These are phyloP conservation scores for Coleophoma cylindrospora DNA, from an alignment of 2,329 filamentous ascomycete species.

Conservation along the genomic window DNA sequence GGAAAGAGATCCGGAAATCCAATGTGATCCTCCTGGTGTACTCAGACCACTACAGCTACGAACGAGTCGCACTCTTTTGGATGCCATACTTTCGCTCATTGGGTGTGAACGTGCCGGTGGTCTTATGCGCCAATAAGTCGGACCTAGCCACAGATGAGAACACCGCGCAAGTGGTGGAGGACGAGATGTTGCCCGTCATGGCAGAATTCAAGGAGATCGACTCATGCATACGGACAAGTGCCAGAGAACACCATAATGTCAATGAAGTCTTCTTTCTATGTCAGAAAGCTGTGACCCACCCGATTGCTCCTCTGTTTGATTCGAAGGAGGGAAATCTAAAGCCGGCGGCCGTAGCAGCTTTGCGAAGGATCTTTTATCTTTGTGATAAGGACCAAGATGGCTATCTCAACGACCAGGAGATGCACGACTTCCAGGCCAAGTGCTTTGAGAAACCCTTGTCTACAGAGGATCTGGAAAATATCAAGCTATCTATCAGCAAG, in stretches of 20 bases:
- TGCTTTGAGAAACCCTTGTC: constrained; percentile 88
- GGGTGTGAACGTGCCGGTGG: constrained; percentile 97
- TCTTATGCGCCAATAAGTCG: constrained; percentile 96
- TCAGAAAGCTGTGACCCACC: constrained; percentile 96
- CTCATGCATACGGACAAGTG: constrained; percentile 92
- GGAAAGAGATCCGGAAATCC: constrained; percentile 92
- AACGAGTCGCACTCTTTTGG: constrained; percentile 95
- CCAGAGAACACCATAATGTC: constrained; percentile 86
- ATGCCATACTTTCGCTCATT: constrained; percentile 96
- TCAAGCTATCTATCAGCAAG: constrained; percentile 81
- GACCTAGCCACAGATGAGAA: constrained; percentile 72
- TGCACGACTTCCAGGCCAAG: constrained; percentile 83
- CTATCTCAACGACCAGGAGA: constrained; percentile 82
- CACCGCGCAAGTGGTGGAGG: constrained; percentile 82
- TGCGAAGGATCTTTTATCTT: constrained; percentile 90
- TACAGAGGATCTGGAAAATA: constrained; percentile 78
- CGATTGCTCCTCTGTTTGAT: constrained; percentile 93
- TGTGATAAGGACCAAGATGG: constrained; percentile 97
- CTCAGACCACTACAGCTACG: constrained; percentile 98
- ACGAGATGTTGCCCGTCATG: constrained; percentile 98
- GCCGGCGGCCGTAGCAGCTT: constrained; percentile 78
- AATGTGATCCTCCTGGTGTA: constrained; percentile 97
- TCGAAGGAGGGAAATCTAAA: constrained; percentile 89
- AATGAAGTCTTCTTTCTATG: constrained; percentile 97
- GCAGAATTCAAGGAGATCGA: constrained; percentile 98